Evolutionary conservation across 257 asterid genomes (phyloP), one percentile per base, ranked within the genome.

Genomic region (Ocimum tenuiflorum): DNA sequence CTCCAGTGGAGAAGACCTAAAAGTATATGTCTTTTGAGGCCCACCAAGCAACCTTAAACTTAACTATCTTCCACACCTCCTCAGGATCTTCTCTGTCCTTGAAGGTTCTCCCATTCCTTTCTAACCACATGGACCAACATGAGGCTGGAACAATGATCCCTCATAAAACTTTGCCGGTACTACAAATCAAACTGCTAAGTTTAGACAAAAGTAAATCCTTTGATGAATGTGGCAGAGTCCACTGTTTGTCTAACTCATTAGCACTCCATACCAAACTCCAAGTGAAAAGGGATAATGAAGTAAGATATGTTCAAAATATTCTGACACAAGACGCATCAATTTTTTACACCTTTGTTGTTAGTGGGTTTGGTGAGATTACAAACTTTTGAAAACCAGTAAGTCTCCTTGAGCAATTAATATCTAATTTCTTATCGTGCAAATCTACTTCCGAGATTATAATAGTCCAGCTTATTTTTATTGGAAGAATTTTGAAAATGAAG

Each of bases 271-370:
- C 42, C 42, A 36, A 36, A 36, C 11, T 36, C 45, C 13, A 2
- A 38, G 45, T 8, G 45, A 38, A n/a, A 38, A 38, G 45, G 45
- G 13, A 38, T n/a, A 38, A 38, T 38, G 45, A 38, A 38, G 45
- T 11, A 38, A 38, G 45, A 8, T 10, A 11, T 8, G 45, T 9
- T 8, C 45, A 38, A 6, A 38, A 9, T 2, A 3, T 38, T 38
- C 12, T n/a, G 0, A n/a, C 45, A 38, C 4, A 10, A 8, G 45
- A 38, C 45, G 10, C 13, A 8, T n/a, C 45, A 3, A 36, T 36
- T 53, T 68, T 48, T 20, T 67, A 49, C 38, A 22, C 35, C 59
- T 48, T 65, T 48, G 63, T 15, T 57, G 36, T 54, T 61, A 15
- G 59, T 33, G 8, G 19, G n/a, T 17, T 17, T 58, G 41, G 33